Percentiles rank a stretch among this genome's conserved stretches.
phyloP scores from a whole-genome alignment of 306 rosid species.

The Ormosia emarginata region DNA sequence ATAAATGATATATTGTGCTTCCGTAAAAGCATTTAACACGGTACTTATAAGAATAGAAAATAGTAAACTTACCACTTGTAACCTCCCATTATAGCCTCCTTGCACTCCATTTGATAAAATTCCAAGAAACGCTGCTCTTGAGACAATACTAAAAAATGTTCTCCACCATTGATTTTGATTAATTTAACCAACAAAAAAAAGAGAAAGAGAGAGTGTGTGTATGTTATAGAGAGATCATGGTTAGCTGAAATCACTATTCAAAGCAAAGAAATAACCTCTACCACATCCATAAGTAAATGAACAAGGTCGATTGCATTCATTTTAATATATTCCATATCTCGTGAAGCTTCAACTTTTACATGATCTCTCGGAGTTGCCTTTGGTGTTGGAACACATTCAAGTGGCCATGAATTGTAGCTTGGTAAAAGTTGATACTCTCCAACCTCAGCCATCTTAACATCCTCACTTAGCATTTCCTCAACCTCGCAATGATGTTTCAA shows the following conservation, averaged over 20 bases:
- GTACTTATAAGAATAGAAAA: background rate
- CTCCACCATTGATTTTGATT: conserved; percentile 34
- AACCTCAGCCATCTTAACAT: conserved; percentile 34
- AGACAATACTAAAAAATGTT: conserved; percentile 31
- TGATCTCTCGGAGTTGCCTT: background rate
- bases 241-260: background rate
- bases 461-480: conserved; percentile 10
- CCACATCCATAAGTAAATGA: conserved; percentile 43
- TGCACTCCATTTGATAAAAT: conserved; percentile 17
- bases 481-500: background rate
- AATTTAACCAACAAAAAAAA: background rate
- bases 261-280: background rate
- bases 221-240: too few species aligned
- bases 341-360: conserved; percentile 31
- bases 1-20: background rate
- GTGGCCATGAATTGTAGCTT: background rate
- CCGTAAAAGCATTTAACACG: background rate
- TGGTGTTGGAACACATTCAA: background rate
- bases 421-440: conserved; percentile 22
- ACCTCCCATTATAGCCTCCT: conserved; percentile 32
- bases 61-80: conserved; percentile 41
- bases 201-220: background rate
- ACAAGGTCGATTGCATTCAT: conserved; percentile 19
- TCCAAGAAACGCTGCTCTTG: conserved; percentile 25
- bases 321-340: conserved; percentile 19